phyloP scores from a whole-genome alignment of 176 grass and related monocot species.

The Secale cereale region DNA sequence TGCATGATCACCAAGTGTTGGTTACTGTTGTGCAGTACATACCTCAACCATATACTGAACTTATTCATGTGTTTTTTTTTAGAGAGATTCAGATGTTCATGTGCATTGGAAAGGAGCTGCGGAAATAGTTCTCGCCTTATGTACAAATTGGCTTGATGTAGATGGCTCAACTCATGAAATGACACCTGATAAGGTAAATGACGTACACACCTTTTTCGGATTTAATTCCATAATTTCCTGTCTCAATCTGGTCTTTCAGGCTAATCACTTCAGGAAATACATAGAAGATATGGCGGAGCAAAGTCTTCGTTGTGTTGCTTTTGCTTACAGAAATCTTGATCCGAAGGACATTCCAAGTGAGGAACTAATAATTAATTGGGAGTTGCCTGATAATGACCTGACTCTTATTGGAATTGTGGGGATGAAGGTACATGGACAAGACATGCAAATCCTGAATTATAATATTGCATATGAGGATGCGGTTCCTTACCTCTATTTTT shows the following conservation, averaged over 20 bases:
- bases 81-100: conserved; percentile 68
- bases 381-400: conserved; percentile 68
- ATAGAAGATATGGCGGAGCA: conserved; percentile 73
- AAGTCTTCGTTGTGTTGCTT: conserved; percentile 90
- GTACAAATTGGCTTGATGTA: conserved; percentile 60
- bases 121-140: conserved; percentile 78
- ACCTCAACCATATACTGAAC: background rate
- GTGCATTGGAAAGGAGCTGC: conserved; percentile 98
- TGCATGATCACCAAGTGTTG: conserved; percentile 1
- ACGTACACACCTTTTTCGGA: background rate
- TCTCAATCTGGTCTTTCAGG: conserved; percentile 42
- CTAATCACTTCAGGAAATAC: conserved; percentile 54
- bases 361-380: conserved; percentile 61
- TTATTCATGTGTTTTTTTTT: conserved; percentile 24
- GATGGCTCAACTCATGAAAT: conserved; percentile 55
- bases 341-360: conserved; percentile 51
- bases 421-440: conserved; percentile 69
- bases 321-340: conserved; percentile 72
- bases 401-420: conserved; percentile 79
- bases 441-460: conserved; percentile 25
- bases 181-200: conserved; percentile 52
- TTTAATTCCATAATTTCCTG: conserved; percentile 9
- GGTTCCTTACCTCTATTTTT: background rate
- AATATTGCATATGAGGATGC: conserved; percentile 8
- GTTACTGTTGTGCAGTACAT: background rate